Evolutionary conservation across 148 eudicot genomes (phyloP).

Genomic region (Camellia sinensis): DNA sequence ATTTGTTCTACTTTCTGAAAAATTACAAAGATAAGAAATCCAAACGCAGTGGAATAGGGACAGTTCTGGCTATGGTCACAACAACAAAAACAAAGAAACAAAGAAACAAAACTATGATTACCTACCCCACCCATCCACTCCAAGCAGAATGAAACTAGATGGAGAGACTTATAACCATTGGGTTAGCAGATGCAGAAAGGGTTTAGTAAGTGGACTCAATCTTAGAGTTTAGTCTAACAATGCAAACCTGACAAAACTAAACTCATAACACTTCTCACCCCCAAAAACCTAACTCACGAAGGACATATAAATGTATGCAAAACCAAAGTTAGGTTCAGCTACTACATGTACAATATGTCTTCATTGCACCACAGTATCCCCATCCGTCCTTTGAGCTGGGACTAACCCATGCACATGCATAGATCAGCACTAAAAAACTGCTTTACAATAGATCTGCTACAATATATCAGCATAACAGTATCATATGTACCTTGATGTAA

Average conservation of each 20-base stretch:
- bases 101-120: background rate
- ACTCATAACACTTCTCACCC: background rate
- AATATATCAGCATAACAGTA: background rate
- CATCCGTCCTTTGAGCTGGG: background rate
- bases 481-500: background rate
- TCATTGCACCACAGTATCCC: background rate
- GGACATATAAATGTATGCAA: too few species aligned
- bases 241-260: too few species aligned
- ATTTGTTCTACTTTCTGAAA: too few species aligned
- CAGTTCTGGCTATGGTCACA: background rate
- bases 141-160: background rate
- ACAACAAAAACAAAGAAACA: background rate
- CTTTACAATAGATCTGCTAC: too few species aligned
- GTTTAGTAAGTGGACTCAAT: background rate
- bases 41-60: background rate
- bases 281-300: too few species aligned
- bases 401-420: background rate
- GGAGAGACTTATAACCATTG: background rate
- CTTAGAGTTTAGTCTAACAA: background rate
- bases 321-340: too few species aligned
- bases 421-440: background rate
- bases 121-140: background rate
- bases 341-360: too few species aligned
- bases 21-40: background rate
- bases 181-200: background rate